Evolutionary conservation across 1,284 basidiomycete genomes (phyloP).

Genomic region (Heliocybe sulcata): DNA sequence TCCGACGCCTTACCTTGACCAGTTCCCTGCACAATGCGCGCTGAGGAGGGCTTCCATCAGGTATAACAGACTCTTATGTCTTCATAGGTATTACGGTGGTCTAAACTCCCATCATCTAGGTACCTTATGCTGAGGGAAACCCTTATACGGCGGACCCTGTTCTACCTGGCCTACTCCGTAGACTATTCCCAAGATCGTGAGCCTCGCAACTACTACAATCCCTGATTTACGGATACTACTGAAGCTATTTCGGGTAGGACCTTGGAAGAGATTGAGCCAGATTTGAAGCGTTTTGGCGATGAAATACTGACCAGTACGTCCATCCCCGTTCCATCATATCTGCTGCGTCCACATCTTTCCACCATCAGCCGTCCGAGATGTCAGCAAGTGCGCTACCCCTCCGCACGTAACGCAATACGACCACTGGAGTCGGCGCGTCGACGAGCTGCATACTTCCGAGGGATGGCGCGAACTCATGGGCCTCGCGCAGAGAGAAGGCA

Average conservation of each 20-base stretch:
- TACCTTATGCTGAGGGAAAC: constrained; percentile 40
- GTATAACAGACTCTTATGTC: constrained; percentile 23
- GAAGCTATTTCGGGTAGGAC: constrained; percentile 19
- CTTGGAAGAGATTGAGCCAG: constrained; percentile 38
- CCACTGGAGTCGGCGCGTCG: constrained; percentile 61
- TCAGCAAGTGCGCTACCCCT: constrained; percentile 34
- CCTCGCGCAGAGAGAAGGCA: constrained; percentile 61
- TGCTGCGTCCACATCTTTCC: not conserved
- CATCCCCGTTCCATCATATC: not conserved
- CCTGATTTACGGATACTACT: not conserved
- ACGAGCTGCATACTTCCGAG: constrained; percentile 59
- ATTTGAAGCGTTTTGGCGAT: constrained; percentile 45
- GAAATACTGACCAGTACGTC: constrained; percentile 46
- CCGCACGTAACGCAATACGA: constrained; percentile 59
- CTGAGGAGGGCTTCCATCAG: constrained; percentile 60
- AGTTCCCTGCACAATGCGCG: constrained; percentile 34
- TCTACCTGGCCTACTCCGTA: constrained; percentile 47
- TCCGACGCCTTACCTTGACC: not conserved
- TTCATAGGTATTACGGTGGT: not conserved
- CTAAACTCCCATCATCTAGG: constrained; percentile 16
- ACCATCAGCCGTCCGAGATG: constrained; percentile 37
- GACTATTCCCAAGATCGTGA: constrained; percentile 42
- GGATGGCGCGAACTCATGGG: constrained; percentile 69
- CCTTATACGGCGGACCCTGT: constrained; percentile 54
- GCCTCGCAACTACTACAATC: not conserved